Base-by-base conservation (phyloP, 2,329 filamentous ascomycete genomes). In the Paracorniculantispora psalliotae region DNA sequence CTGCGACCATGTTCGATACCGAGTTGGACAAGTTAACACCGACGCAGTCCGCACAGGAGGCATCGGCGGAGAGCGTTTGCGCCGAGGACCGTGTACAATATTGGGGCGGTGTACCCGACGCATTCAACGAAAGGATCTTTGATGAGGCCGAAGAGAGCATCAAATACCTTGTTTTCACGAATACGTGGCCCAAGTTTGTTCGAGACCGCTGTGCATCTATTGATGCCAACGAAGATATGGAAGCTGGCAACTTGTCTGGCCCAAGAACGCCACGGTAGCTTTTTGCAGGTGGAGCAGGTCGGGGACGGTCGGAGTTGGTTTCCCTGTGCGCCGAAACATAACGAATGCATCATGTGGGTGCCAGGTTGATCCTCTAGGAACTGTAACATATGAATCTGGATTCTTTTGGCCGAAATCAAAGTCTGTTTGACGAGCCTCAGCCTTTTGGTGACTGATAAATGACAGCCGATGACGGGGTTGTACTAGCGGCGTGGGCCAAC, bases 161-260 rank as follows among this genome's bases (percentile, higher is more conserved):
- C 71, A 87, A 86, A 69, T 85, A 88, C 61, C 76, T 88, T 6
- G 85, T 89, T 4, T 72, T 88, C 60, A 87, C 84, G 15, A 88
- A 88, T 66, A 89, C 86, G 0, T 89, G 86, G 86, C 80, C 81
- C 30, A 83, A 81, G 66, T 85, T 81, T 64, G 75, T 82, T 43
- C 73, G 69, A 50, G 73, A 78, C 9, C 63, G 69, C 28, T 61
- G 67, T 12, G 60, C 62, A 23, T 70, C 65, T 5, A 53, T 66
- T 21, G 64, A 68, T 23, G 62, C 66, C 2, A 37, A 49, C n/a
- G 60, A 51, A 15, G 44, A 49, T 19, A 15, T 33, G 52, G 52
- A 50, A 26, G 30, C 44, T 17, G 46, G 33, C 21, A n/a, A 25
- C 19, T 35, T 12, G 13, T 47, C 21, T 25, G 6, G 43, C 23